phyloP scores from a whole-genome alignment of 1,139 yeast genomes.

The Candida albicans region DNA sequence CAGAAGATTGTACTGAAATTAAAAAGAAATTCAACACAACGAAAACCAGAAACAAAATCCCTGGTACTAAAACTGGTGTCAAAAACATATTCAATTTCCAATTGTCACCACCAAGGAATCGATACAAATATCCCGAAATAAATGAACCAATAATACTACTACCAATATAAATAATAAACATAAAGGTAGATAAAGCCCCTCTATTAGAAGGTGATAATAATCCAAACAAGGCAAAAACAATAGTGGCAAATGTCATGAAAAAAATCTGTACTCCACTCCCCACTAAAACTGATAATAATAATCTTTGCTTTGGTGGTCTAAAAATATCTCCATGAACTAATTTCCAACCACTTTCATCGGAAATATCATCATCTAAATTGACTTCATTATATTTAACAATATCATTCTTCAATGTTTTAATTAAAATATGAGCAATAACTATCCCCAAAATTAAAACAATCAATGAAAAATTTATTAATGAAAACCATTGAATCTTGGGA shows the following conservation, averaged over 20 bases:
- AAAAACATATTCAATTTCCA: slow-evolving; percentile 86
- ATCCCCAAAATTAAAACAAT: slow-evolving; percentile 76
- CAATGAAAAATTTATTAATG: slow-evolving; percentile 79
- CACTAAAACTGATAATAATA: slow-evolving; percentile 73
- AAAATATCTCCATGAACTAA: slow-evolving; percentile 93
- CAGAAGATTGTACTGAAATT: slow-evolving; percentile 77
- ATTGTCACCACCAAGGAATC: slow-evolving; percentile 86
- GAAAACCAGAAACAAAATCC: slow-evolving; percentile 62
- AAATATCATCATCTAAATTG: slow-evolving; percentile 80
- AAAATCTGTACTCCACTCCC: slow-evolving; percentile 90
- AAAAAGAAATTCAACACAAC: slow-evolving; percentile 79
- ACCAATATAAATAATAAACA: slow-evolving; percentile 78
- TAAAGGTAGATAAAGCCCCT: slow-evolving; percentile 87
- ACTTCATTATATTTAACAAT: slow-evolving; percentile 87
- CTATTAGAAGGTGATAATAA: slow-evolving; percentile 91
- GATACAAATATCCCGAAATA: slow-evolving; percentile 81
- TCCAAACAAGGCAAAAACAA: slow-evolving; percentile 84
- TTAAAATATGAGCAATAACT: slow-evolving; percentile 76
- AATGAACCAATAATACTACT: slow-evolving; percentile 83
- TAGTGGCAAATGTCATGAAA: slow-evolving; percentile 71
- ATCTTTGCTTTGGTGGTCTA: slow-evolving; percentile 72
- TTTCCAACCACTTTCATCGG: slow-evolving; percentile 98
- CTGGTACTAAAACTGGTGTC: slow-evolving; percentile 86
- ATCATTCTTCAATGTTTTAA: slow-evolving; percentile 81
- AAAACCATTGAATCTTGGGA: slow-evolving; percentile 95